phyloP scores from a whole-genome alignment of 2,329 filamentous ascomycete genomes.

The Salinomyces thailandicus region DNA sequence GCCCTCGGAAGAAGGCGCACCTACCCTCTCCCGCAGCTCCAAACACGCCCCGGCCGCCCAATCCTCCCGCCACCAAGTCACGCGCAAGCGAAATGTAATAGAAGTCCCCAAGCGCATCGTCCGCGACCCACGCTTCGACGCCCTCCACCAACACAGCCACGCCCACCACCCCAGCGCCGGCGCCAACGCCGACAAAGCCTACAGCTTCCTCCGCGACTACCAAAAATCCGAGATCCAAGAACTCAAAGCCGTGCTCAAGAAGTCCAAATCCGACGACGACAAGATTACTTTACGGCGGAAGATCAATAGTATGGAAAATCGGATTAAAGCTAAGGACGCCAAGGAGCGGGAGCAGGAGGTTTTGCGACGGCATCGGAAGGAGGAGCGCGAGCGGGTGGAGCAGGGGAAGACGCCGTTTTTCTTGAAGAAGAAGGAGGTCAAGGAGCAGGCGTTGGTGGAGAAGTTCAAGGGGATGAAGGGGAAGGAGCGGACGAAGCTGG shows the following conservation, averaged over 20 bases:
- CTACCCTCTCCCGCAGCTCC: constrained; percentile 44
- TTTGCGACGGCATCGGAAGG: constrained; percentile 61
- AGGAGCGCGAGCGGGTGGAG: constrained; percentile 74
- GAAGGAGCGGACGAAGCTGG: constrained; percentile 69
- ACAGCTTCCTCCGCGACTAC: constrained; percentile 82
- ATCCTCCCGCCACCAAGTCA: constrained; percentile 73
- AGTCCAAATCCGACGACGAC: constrained; percentile 52
- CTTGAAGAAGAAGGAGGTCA: constrained; percentile 80
- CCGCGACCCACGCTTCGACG: constrained; percentile 85
- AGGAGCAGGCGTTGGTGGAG: constrained; percentile 70
- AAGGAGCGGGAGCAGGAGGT: constrained; percentile 62
- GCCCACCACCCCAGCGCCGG: constrained; percentile 37
- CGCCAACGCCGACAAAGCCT: constrained; percentile 55
- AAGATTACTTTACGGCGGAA: constrained; percentile 62
- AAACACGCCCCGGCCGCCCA: constrained; percentile 86
- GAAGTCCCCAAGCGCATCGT: constrained; percentile 45
- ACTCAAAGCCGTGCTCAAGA: constrained; percentile 57
- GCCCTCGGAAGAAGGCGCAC: constrained; percentile 30
- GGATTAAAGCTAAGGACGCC: constrained; percentile 57
- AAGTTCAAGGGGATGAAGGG: constrained; percentile 76
- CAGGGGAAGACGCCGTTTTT: constrained; percentile 91
- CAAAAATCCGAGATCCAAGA: constrained; percentile 70
- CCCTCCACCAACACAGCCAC: constrained; percentile 41
- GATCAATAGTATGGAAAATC: constrained; percentile 68
- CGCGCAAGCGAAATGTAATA: constrained; percentile 66